These are phyloP conservation scores for Pseudozyma flocculosa DNA, from an alignment of 1,284 basidiomycete species.

Conservation along the genomic window DNA sequence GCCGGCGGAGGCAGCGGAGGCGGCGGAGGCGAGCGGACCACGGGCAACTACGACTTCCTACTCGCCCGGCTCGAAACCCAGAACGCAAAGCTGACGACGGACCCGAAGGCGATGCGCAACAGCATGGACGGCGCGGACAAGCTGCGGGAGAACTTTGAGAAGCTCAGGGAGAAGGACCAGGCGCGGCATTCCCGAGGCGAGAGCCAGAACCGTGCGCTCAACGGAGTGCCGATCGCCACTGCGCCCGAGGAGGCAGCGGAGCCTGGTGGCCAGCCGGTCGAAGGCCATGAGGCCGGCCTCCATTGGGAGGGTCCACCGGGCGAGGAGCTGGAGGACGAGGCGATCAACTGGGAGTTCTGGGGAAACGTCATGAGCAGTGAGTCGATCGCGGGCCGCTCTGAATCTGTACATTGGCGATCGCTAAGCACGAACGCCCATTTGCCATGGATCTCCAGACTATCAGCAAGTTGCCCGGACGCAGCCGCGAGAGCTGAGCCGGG, in stretches of 20 bases:
- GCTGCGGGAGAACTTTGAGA: conserved; percentile 49
- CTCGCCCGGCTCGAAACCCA: conserved; percentile 43
- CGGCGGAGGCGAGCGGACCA: background rate
- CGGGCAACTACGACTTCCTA: conserved; percentile 44
- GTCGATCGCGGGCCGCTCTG: conserved; percentile 13
- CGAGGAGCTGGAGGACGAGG: conserved; percentile 26
- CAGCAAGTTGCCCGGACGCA: conserved; percentile 62
- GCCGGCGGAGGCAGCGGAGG: conserved; percentile 4
- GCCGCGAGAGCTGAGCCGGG: conserved; percentile 69
- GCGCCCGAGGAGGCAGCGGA: conserved; percentile 1
- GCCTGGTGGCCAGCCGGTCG: background rate
- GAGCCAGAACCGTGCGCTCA: conserved; percentile 11
- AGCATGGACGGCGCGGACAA: conserved; percentile 51
- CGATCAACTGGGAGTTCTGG: conserved; percentile 81
- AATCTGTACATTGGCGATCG: too few relatives aligned
- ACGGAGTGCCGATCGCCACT: conserved; percentile 6
- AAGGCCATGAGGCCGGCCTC: conserved; percentile 2
- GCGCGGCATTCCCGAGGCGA: conserved; percentile 15
- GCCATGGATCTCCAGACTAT: conserved; percentile 26
- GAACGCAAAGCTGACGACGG: conserved; percentile 42
- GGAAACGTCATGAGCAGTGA: conserved; percentile 76
- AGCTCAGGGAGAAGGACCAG: conserved; percentile 31
- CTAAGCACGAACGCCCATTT: too few relatives aligned
- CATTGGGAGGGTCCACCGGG: conserved; percentile 18
- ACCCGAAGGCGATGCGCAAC: conserved; percentile 44